Evolutionary conservation across 2,329 filamentous ascomycete species (phyloP).

Genomic region (Bipolaris oryzae): DNA sequence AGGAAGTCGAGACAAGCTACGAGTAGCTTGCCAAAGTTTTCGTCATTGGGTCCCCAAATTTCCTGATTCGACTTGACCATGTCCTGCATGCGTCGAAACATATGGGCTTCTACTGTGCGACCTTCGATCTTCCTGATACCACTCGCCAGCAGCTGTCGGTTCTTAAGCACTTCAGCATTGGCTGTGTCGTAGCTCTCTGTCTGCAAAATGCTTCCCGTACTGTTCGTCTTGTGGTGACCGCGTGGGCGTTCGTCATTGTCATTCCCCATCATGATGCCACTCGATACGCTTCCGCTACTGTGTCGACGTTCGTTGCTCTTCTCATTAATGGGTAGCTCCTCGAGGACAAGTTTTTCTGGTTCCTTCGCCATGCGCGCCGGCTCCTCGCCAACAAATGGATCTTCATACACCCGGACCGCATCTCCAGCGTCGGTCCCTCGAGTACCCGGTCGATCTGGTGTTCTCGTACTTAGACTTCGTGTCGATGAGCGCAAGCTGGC

Average conservation of each 20-base stretch:
- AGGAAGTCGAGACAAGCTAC: constrained; percentile 74
- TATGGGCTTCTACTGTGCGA: constrained; percentile 77
- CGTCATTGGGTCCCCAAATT: constrained; percentile 68
- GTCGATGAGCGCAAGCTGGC: constrained; percentile 24
- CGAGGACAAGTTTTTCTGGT: constrained; percentile 54
- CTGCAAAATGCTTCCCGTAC: constrained; percentile 45
- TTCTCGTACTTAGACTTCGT: constrained; percentile 40
- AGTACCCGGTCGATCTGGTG: constrained; percentile 43
- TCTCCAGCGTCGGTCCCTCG: constrained; percentile 44
- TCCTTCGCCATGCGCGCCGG: constrained; percentile 35
- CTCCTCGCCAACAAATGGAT: constrained; percentile 54
- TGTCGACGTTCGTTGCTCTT: constrained; percentile 46
- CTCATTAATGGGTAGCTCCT: constrained; percentile 59
- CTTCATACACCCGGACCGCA: constrained; percentile 60
- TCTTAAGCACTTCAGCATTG: constrained; percentile 52
- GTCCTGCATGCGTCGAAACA: constrained; percentile 78
- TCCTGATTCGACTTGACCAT: constrained; percentile 70
- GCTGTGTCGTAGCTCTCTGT: constrained; percentile 37
- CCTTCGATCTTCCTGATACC: constrained; percentile 75
- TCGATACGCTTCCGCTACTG: constrained; percentile 37
- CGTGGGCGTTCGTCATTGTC: constrained; percentile 32
- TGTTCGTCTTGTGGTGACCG: constrained; percentile 47
- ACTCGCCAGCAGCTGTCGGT: constrained; percentile 69
- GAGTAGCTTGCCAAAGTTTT: constrained; percentile 72
- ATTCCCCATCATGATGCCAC: constrained; percentile 37